Evolutionary conservation across 768 basidiomycete genomes (phyloP), one percentile per base, ranked within the genome.

Genomic region (Lentinula raphanica): DNA sequence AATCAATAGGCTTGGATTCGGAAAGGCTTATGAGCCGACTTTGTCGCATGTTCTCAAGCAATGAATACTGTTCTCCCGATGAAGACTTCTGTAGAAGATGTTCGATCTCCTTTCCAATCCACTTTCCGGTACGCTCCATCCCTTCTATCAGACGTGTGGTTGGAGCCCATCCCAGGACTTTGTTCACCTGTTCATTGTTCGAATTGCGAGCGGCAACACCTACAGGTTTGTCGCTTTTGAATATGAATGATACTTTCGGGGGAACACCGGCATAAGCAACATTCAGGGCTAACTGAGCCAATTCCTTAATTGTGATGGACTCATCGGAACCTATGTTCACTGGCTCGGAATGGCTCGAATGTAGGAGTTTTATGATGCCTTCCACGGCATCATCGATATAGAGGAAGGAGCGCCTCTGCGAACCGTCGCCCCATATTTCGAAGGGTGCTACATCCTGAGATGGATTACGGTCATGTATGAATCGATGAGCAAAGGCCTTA

Each of bases 371-470:
- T 12, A 83, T 51, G 31, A 85, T 61, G 0, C 71, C 84, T n/a
- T 78, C 76, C 19, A 84, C 77, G 17, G 78, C 77, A 62, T 85
- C 82, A 56, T 74, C 72, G 46, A 84, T 82, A 65, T 71, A 84
- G 7, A 84, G 67, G 63, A 85, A 85, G 57, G 80, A 83, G 1
- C 84, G 72, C 6, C 76, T 71, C 58, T 85, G 84, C 1, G 35
- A 60, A 1, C 83, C 84, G 55, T 77, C 72, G 0, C 84, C 83
- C 82, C 83, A 86, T 31, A 85, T 75, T 64, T 86, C 83, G 32
- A 85, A 67, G 12, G 55, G 53, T 13, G 58, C 59, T 2, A 42
- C 13, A 12, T n/a, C n/a, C n/a, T n/a, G n/a, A n/a, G 54, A 5
- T 19, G 8, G n/a, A 27, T 35, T 35, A 32, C 28, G 11, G 32